Conservation (phyloP, 148 eudicot species). For the Heliosperma pusillum region DNA sequence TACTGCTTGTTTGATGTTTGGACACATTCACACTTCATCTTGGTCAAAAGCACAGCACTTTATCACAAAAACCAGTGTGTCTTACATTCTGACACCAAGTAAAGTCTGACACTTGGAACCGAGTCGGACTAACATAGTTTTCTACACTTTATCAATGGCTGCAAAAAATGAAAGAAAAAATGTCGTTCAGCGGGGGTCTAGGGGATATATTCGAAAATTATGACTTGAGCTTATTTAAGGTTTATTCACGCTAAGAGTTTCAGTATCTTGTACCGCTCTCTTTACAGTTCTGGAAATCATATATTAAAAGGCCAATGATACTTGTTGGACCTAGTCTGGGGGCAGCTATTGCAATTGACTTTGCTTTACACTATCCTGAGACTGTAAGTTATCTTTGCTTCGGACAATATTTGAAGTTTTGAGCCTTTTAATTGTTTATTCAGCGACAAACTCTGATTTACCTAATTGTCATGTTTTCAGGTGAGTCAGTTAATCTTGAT, state of each 20-base stretch:
- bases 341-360: slow-evolving; percentile 88
- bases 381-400: slow-evolving; percentile 45
- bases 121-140: no score
- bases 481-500: slow-evolving; percentile 81
- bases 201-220: no score
- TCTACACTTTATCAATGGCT: no score
- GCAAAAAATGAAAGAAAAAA: no score
- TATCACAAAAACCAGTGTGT: no score
- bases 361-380: slow-evolving; percentile 68
- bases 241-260: not conserved
- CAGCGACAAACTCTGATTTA: not conserved
- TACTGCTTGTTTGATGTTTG: no score
- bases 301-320: slow-evolving; percentile 77
- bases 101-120: no score
- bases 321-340: slow-evolving; percentile 97
- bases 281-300: slow-evolving; percentile 72
- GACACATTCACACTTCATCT: no score
- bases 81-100: no score
- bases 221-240: not conserved
- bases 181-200: no score
- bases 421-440: not conserved
- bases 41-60: no score
- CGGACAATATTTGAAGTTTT: not conserved
- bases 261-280: not conserved
- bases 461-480: slow-evolving; percentile 32